Base-by-base conservation (phyloP, 345 rosid species). In the Psidium friedrichsthalianum region DNA sequence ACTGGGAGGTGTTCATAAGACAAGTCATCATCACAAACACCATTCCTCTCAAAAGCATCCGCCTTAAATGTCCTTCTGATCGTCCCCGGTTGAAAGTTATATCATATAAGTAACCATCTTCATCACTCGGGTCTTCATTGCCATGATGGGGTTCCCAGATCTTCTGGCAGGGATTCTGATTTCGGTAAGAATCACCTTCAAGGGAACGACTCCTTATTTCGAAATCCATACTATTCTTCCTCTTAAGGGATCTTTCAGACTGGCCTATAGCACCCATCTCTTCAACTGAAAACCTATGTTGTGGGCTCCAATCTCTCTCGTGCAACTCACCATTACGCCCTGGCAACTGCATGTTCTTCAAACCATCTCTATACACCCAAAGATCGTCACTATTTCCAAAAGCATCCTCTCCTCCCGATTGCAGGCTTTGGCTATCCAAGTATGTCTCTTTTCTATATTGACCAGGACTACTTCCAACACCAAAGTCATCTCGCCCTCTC, bases 11-110 rank as follows among this genome's bases (percentile, higher is more conserved):
- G 44, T 88, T 64, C n/a, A 86, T 49, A 83, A 54, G 57, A 87
- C 82, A 36, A 85, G 86, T 12, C 5, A 82, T 84, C 86, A 85
- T 85, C 83, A 88, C 44, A 42, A 87, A 53, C 83, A 76, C 82
- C 89, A 57, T 85, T 12, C 86, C 55, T 91, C 82, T 24, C 86
- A n/a, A 55, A 57, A 44, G 49, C 84, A 44, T 85, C 88, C 36
- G 32, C 82, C 74, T 27, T 40, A 69, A 22, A 54, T 54, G 52
- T 55, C 29, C 86, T 78, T 40, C 11, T 22, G 49, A 6, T 22
- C 15, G 3, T 55, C 56, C 56, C 49, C 15, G 14, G 78, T 56
- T 49, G 69, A 82, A 85, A 10, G 40, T 82, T 24, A n/a, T n/a
- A 83, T 64, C 86, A 22, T 84, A 57, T 55, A 32, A 18, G 83